phyloP scores from a whole-genome alignment of 768 basidiomycete species.

The Agaricus bisporus region DNA sequence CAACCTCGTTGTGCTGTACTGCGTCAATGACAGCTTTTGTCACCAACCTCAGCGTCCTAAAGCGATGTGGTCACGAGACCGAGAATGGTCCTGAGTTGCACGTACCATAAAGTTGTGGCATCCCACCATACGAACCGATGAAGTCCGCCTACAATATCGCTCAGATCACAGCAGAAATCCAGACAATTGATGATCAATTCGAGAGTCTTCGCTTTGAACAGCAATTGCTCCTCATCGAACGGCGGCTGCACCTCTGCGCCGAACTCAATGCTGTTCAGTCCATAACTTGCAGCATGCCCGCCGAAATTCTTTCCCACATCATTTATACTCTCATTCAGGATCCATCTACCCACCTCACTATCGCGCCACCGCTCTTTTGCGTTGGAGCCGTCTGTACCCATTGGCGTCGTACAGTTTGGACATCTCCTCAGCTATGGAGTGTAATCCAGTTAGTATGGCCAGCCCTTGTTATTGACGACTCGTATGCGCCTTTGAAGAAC shows the following conservation, averaged over 20 bases:
- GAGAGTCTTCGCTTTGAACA: background rate
- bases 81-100: too few relatives aligned
- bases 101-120: too few relatives aligned
- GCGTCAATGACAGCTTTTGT: too few relatives aligned
- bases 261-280: background rate
- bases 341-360: background rate
- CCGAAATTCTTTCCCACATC: background rate
- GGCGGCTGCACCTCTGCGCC: background rate
- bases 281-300: background rate
- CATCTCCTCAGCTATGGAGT: background rate
- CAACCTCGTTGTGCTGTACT: too few relatives aligned
- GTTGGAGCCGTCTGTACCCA: background rate
- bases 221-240: background rate
- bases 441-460: background rate
- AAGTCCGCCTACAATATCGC: background rate
- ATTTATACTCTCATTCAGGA: background rate
- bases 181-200: background rate
- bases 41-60: too few relatives aligned
- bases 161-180: background rate
- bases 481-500: background rate
- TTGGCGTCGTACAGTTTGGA: background rate
- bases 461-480: background rate
- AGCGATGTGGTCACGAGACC: too few relatives aligned
- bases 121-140: background rate
- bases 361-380: background rate